Evolutionary conservation across 1,139 yeast species (phyloP).

Genomic region (Blastobotrys persicus): DNA sequence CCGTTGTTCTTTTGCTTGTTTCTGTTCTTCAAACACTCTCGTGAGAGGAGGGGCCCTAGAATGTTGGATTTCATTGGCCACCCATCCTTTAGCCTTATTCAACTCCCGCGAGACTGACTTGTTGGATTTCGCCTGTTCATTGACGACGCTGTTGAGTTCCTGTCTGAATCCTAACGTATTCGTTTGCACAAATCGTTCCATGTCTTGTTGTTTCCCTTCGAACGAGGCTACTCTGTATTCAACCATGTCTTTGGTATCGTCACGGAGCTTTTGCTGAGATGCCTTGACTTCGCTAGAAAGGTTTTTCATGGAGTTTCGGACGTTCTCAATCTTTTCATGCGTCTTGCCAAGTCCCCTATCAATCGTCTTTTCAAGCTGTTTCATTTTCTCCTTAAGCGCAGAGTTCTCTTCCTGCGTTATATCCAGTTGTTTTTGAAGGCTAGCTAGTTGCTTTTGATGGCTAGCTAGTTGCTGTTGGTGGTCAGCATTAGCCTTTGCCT

Average conservation of each 20-base stretch:
- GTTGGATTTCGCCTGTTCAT: not conserved
- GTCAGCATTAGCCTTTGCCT: too few species aligned
- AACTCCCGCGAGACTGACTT: not conserved
- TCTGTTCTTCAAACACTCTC: not conserved
- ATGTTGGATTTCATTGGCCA: not conserved
- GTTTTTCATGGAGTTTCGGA: too few species aligned
- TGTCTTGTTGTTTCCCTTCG: not conserved
- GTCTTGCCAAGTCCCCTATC: too few species aligned
- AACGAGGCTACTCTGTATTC: not conserved
- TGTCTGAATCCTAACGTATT: not conserved
- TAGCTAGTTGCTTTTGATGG: too few species aligned
- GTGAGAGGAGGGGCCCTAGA: not conserved
- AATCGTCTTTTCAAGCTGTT: too few species aligned
- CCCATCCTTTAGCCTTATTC: not conserved
- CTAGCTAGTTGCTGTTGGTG: too few species aligned
- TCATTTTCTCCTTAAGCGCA: too few species aligned
- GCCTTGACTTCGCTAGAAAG: too few species aligned
- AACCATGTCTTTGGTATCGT: not conserved
- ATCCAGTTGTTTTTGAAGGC: too few species aligned
- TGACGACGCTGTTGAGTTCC: not conserved
- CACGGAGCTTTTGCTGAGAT: too few species aligned
- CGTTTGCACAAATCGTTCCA: not conserved
- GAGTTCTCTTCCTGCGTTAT: too few species aligned
- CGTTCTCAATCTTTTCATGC: too few species aligned
- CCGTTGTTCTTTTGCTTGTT: not conserved